Evolutionary conservation across 139 green algal genomes (phyloP).

Genomic region (Chlorella sp.): DNA sequence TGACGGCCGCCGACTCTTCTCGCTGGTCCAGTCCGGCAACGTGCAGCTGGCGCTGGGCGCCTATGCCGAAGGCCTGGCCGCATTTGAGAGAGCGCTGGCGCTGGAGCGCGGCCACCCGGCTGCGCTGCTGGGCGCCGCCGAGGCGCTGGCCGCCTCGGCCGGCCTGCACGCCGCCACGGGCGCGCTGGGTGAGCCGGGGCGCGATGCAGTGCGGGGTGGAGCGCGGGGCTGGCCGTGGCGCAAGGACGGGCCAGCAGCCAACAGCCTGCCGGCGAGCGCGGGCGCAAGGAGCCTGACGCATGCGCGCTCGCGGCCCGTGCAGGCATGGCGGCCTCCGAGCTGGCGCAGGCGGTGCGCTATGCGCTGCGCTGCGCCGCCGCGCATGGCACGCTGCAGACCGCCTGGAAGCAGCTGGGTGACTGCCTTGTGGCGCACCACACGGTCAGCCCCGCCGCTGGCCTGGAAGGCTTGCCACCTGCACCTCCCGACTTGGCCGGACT

Average conservation of each 20-base stretch:
- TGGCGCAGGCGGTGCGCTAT: conserved; percentile 43
- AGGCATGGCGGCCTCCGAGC: conserved; percentile 53
- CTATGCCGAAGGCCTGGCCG: conserved; percentile 18
- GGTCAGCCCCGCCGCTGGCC: conserved; percentile 35
- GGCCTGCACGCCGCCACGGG: conserved; percentile 46
- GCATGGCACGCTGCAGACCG: conserved; percentile 46
- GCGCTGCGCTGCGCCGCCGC: conserved; percentile 15
- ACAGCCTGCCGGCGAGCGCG: too few relatives aligned
- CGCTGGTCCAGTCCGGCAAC: conserved; percentile 52
- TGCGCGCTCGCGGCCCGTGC: too few relatives aligned
- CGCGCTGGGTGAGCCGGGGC: conserved; percentile 21
- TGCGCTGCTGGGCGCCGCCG: conserved; percentile 49
- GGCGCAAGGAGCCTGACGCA: too few relatives aligned
- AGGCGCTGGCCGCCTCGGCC: conserved; percentile 52
- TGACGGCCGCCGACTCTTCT: neutral
- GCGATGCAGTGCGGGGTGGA: neutral
- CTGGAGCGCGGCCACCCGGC: conserved; percentile 40
- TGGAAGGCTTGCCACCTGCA: too few relatives aligned
- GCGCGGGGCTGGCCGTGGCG: neutral
- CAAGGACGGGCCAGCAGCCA: too few relatives aligned
- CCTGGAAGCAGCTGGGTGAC: conserved; percentile 79
- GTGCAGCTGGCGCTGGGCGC: conserved; percentile 59
- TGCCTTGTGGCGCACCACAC: conserved; percentile 59
- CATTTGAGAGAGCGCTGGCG: conserved; percentile 47
- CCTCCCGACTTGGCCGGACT: too few relatives aligned